phyloP scores from a whole-genome alignment of 2,329 filamentous ascomycete species.

The Hypoxylon sp. region DNA sequence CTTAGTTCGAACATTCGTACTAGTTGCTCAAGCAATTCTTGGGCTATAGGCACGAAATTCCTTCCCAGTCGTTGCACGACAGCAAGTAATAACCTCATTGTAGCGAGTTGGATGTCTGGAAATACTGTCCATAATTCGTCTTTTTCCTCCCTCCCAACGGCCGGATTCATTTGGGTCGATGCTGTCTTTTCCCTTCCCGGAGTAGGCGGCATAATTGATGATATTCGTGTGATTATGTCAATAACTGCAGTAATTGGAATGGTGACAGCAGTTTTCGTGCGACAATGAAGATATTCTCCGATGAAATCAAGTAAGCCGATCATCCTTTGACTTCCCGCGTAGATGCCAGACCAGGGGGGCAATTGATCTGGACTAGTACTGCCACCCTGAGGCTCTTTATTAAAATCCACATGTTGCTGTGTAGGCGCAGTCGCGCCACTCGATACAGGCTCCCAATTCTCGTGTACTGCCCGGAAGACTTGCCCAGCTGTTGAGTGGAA shows the following conservation, averaged over 20 bases:
- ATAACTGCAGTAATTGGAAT: conserved; percentile 73
- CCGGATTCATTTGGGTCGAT: conserved; percentile 71
- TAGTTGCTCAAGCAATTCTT: conserved; percentile 74
- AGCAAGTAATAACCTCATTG: conserved; percentile 68
- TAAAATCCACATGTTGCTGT: conserved; percentile 53
- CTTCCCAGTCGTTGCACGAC: conserved; percentile 66
- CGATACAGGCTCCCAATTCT: conserved; percentile 79
- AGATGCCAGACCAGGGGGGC: conserved; percentile 78
- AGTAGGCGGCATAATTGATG: conserved; percentile 68
- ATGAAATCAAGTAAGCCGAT: conserved; percentile 72
- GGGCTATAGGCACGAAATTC: conserved; percentile 66
- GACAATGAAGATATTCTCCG: conserved; percentile 66
- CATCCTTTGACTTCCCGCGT: conserved; percentile 75
- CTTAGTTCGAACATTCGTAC: conserved; percentile 73
- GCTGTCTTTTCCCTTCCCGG: conserved; percentile 55
- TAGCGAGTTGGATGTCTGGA: conserved; percentile 76
- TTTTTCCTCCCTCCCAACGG: conserved; percentile 80
- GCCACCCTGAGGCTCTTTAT: conserved; percentile 59
- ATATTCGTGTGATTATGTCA: conserved; percentile 75
- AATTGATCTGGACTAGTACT: conserved; percentile 59
- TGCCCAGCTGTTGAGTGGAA: conserved; percentile 78
- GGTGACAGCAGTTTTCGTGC: conserved; percentile 71
- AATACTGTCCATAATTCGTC: conserved; percentile 79
- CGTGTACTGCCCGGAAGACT: conserved; percentile 79
- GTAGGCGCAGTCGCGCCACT: conserved; percentile 59